Base-by-base conservation (phyloP, 805 yeast genomes). In the Barnettozyma salicaria region DNA sequence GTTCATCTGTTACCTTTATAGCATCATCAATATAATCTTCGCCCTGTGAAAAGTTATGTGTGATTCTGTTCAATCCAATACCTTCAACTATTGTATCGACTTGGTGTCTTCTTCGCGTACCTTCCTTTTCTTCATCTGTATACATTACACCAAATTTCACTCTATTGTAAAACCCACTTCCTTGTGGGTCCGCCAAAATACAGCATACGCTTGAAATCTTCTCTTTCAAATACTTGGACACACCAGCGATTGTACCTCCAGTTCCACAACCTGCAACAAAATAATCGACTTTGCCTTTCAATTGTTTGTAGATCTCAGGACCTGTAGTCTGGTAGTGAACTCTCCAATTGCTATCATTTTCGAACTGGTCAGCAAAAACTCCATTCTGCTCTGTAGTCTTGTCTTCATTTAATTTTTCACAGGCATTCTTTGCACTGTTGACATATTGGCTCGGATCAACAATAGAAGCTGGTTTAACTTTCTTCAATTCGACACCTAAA, bases 231-330 rank as follows among this genome's bases (percentile, higher is more conserved):
- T 69, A 92, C 42, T 70, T 70, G 4, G 95, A 74, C 20, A 88
- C 88, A 39, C 98, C 98, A n/a, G 95, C 69, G 31, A 90, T 86
- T 2, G 98, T 92, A 40, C 98, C 98, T 35, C 92, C 98, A 0
- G 98, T 90, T 9, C 98, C 98, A 23, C 95, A 84, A 0, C 97
- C 97, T 2, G 90, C 74, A 28, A 92, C 78, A 56, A 90, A 88
- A 33, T 69, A 78, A 55, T 87, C 94, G 7, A 90, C 51, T 2
- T 63, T 45, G 11, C 78, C 78, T 8, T 71, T 64, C 65, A 80
- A 68, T 55, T 92, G 97, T 16, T 59, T 44, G 67, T 72, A 82
- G n/a, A 90, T 85, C 53, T 90, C 98, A 1, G 97, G 97, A 0
- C 95, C 97, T 0, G 98, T 90, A 2, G 88, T 72, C 12, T 58